Evolutionary conservation across 768 basidiomycete species (phyloP), one percentile per base, ranked within the genome.

Genomic region (Trametes coccinea): DNA sequence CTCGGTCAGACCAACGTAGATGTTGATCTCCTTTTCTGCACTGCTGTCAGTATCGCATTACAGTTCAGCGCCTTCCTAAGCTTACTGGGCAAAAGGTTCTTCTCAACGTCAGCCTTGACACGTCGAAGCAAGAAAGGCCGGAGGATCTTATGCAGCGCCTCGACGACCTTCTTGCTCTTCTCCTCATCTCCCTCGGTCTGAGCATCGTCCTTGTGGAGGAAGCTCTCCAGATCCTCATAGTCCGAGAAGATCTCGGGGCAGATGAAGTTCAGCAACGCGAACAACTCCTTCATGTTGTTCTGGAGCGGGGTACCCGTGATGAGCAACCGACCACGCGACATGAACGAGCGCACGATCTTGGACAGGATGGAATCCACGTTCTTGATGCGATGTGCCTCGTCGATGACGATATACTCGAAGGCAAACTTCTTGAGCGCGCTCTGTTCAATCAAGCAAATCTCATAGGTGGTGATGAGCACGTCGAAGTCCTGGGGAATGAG

Each of bases 311-410:
- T 99, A 16, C 95, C 97, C 2, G 96, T 99, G 67, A 99, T 98
- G 55, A 99, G 82, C 58, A 99, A 77, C 44, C 97, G 81, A 0
- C 94, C 95, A 33, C 95, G 85, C 45, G 90, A 92, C 68, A 85
- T 83, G 76, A 98, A 98, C 2, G 90, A 79, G 51, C 96, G 85
- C 50, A 98, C 93, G 69, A 99, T 98, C 75, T 97, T 93, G 14
- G 89, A 88, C 14, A 99, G 83, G 69, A 98, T 89, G 11, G 93
- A 96, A 73, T 98, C 93, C 67, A 96, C 95, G 72, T 98, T 98
- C 79, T 98, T 98, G 83, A 99, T 99, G 27, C 97, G 90, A 71
- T 99, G 96, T 0, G 96, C 96, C 76, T 99, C 96, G 76, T 99
- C 96, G 70, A 99, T 98, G 66, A 91, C 85, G 74, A 98, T 98